phyloP scores from a whole-genome alignment of 106 monocot species.

The Phalaenopsis equestris region DNA sequence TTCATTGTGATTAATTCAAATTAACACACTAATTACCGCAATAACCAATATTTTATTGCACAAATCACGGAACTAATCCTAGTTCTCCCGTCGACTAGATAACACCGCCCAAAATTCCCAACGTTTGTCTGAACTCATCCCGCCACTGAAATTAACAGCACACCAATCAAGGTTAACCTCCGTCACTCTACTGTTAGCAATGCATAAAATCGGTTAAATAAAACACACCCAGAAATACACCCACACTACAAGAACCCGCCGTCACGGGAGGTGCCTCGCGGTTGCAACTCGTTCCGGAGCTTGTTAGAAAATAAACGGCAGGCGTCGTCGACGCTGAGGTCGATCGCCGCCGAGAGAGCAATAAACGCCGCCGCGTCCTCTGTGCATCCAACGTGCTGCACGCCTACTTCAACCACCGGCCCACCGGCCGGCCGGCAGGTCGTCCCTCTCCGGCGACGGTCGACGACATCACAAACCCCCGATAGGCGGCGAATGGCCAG shows the following conservation, averaged over 20 bases:
- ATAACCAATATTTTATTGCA: not conserved
- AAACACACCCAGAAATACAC: not conserved
- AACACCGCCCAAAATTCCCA: not conserved
- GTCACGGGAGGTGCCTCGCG: not conserved
- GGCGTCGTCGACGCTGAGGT: slow-evolving; percentile 97
- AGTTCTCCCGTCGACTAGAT: not conserved
- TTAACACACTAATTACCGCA: not conserved
- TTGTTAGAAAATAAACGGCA: slow-evolving; percentile 78
- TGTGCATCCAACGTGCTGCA: slow-evolving; percentile 74
- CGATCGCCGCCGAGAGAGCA: slow-evolving; percentile 79
- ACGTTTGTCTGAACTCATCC: not conserved
- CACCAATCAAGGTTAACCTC: not conserved
- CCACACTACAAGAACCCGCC: slow-evolving; percentile 1
- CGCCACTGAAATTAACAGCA: not conserved
- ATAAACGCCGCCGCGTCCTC: slow-evolving; percentile 97
- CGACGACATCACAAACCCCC: slow-evolving; percentile 92
- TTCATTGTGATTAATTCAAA: not conserved
- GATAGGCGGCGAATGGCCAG: slow-evolving; percentile 45
- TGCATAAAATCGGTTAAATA: not conserved
- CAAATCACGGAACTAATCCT: slow-evolving; percentile 3
- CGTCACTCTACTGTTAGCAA: not conserved
- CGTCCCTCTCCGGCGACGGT: slow-evolving; percentile 66
- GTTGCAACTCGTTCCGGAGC: slow-evolving; percentile 57
- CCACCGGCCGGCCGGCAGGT: slow-evolving; percentile 39
- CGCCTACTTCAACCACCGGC: slow-evolving; percentile 80